A percentile compares a stretch with the other conserved stretches of the same genome.
Conservation (phyloP, 495 filamentous ascomycete genomes). For the Chaetomidium leptoderma region DNA sequence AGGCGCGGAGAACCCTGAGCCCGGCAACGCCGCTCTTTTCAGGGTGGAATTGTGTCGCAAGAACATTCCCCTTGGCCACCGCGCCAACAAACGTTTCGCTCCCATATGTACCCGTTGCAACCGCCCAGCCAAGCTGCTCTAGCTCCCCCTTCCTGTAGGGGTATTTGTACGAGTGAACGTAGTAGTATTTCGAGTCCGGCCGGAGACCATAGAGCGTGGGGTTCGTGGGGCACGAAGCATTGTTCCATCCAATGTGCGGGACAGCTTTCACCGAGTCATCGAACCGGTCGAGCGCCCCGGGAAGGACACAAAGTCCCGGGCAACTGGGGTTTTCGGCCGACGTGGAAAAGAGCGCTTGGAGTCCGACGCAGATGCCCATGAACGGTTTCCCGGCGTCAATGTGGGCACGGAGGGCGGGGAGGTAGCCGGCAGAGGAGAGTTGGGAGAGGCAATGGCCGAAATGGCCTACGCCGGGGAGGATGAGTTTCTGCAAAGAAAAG, state of each 20-base stretch:
- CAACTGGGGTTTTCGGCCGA: slow-evolving; percentile 71
- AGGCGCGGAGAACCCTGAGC: slow-evolving; percentile 75
- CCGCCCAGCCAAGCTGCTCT: slow-evolving; percentile 76
- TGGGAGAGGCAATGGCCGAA: slow-evolving; percentile 93
- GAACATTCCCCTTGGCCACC: slow-evolving; percentile 73
- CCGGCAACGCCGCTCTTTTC: slow-evolving; percentile 94
- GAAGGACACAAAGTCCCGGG: slow-evolving; percentile 70
- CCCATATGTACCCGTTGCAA: slow-evolving; percentile 84
- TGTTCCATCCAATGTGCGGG: slow-evolving; percentile 98
- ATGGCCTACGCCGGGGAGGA: slow-evolving; percentile 93
- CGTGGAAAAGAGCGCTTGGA: slow-evolving; percentile 83
- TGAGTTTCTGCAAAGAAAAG: slow-evolving; percentile 59
- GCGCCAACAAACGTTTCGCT: slow-evolving; percentile 89
- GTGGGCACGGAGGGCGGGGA: slow-evolving; percentile 72
- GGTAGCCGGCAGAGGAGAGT: slow-evolving; percentile 71
- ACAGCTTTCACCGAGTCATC: slow-evolving; percentile 75
- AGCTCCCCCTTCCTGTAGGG: slow-evolving; percentile 66
- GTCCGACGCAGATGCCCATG: slow-evolving; percentile 94
- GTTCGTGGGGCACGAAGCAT: slow-evolving; percentile 52
- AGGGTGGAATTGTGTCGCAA: slow-evolving; percentile 95
- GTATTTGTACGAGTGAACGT: slow-evolving; percentile 91
- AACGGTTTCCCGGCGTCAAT: slow-evolving; percentile 88
- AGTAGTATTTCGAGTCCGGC: slow-evolving; percentile 90
- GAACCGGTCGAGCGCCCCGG: slow-evolving; percentile 68
- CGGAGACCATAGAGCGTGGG: slow-evolving; percentile 67